Conservation (phyloP, 305 asterid species). For the Fraxinus floribunda region DNA sequence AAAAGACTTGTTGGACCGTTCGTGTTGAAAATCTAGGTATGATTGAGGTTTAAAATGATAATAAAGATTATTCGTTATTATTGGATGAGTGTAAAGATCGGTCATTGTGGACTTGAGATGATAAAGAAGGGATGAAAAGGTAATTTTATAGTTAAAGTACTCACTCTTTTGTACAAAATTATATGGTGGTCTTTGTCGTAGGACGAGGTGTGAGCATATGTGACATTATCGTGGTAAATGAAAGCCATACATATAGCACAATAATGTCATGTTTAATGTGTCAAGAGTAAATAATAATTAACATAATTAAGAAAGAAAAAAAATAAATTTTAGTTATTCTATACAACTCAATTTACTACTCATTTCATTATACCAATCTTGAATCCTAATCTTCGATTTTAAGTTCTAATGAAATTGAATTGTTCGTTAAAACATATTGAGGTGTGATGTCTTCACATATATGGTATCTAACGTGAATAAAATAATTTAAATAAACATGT, state of each 20-base stretch:
- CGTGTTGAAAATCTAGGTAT: neutral
- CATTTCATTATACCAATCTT: neutral
- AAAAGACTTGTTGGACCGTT: neutral
- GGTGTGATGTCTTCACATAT: neutral
- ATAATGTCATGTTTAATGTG: neutral
- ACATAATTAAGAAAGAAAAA: neutral
- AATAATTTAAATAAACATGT: neutral
- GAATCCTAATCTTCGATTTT: neutral
- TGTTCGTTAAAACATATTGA: neutral
- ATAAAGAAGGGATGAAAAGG: neutral
- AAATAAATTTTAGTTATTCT: neutral
- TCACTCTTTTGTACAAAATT: neutral
- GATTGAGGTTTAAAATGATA: neutral
- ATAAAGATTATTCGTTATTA: neutral
- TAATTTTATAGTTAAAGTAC: neutral
- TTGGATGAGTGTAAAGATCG: neutral
- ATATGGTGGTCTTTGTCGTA: neutral
- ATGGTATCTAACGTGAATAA: neutral
- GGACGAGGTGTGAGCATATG: neutral
- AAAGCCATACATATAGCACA: neutral
- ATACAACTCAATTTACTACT: neutral
- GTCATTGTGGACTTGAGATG: neutral
- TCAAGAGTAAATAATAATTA: neutral
- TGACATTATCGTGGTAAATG: neutral
- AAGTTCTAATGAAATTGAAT: neutral